Conservation (phyloP, 306 rosid genomes). For the Potentilla sterilis region DNA sequence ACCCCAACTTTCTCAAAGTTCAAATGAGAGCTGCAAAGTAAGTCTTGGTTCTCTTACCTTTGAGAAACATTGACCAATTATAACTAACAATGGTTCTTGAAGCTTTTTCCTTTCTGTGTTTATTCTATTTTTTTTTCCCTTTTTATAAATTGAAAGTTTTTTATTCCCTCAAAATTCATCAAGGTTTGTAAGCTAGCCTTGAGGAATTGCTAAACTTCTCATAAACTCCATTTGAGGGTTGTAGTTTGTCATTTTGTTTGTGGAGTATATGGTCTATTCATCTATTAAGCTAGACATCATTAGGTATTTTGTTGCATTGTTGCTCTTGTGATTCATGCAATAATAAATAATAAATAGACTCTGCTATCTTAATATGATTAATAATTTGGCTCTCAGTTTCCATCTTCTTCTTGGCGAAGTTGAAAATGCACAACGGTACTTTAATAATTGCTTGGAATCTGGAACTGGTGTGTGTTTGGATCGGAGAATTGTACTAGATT, state of each 20-base stretch:
- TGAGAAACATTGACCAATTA: background rate
- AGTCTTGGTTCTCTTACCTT: conserved; percentile 27
- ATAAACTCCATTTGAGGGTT: background rate
- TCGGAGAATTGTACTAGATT: conserved; percentile 73
- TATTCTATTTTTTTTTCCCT: background rate
- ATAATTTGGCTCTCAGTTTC: conserved; percentile 45
- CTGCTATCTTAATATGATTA: conserved; percentile 20
- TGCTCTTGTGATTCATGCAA: background rate
- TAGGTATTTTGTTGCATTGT: background rate
- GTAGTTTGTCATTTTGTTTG: background rate
- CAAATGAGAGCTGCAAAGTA: conserved; percentile 84
- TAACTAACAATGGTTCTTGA: background rate
- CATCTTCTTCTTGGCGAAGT: conserved; percentile 87
- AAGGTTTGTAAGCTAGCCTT: background rate
- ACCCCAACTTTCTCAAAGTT: conserved; percentile 73
- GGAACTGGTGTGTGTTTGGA: conserved; percentile 73
- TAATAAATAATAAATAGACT: too few species aligned
- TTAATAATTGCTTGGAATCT: conserved; percentile 59
- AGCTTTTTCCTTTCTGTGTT: too few species aligned
- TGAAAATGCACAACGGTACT: conserved; percentile 55
- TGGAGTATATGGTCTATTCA: background rate
- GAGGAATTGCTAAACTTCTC: background rate
- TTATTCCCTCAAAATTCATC: background rate
- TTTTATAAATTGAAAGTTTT: background rate
- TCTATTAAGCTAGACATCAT: background rate